Percentiles rank a stretch among this genome's conserved stretches.
Conservation (phyloP, 2,329 filamentous ascomycete genomes). For the Bertia moriformis region DNA sequence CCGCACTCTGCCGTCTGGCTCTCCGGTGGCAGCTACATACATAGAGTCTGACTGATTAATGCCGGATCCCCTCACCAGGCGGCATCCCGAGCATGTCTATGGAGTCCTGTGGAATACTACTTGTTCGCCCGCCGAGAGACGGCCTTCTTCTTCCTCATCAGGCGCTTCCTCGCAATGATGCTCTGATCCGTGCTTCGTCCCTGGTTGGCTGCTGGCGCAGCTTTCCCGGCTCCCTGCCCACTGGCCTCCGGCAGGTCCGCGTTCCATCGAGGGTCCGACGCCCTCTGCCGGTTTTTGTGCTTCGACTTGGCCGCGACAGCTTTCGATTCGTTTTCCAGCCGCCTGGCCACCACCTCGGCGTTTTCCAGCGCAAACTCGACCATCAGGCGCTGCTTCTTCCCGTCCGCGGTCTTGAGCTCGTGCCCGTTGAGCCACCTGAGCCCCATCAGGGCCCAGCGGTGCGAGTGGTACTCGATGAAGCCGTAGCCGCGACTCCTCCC, state of each 20-base stretch:
- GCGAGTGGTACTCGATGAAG: constrained; percentile 91
- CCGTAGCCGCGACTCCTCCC: constrained; percentile 86
- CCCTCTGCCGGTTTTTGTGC: constrained; percentile 13
- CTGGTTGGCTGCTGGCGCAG: no score
- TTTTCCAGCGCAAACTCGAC: constrained; percentile 98
- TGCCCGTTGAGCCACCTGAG: constrained; percentile 83
- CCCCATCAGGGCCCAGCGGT: constrained; percentile 88
- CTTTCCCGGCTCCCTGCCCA: constrained; percentile 31
- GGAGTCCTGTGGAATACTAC: no score
- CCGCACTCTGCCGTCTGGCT: no score
- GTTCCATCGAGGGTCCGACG: constrained; percentile 12
- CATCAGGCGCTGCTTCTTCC: constrained; percentile 77
- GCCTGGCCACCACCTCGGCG: constrained; percentile 76
- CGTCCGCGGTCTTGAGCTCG: constrained; percentile 39
- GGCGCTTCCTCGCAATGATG: constrained; percentile 74
- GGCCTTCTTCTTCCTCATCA: constrained; percentile 58
- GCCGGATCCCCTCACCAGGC: no score
- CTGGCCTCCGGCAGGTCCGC: constrained; percentile 18
- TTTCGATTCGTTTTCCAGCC: constrained; percentile 49
- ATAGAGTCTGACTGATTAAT: no score
- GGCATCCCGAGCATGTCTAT: no score
- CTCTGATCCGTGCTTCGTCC: no score
- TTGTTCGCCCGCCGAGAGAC: no score
- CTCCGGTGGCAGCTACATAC: no score
- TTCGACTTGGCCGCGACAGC: constrained; percentile 20